These are phyloP conservation scores for Collybia sp. DNA, from an alignment of 768 basidiomycete species.

Conservation along the genomic window DNA sequence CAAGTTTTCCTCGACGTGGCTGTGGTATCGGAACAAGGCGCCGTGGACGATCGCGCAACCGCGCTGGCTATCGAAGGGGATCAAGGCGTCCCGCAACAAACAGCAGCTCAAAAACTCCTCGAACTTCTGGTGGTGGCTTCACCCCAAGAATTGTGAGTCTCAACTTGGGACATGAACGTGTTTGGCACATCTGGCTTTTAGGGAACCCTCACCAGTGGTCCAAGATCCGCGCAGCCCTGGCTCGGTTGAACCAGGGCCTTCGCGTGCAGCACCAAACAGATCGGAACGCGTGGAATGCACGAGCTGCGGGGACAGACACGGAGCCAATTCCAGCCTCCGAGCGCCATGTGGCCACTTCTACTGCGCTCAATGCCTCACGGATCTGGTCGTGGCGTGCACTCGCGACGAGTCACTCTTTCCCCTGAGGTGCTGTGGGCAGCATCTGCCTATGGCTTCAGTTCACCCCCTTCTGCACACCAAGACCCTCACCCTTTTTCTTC, in stretches of 20 bases:
- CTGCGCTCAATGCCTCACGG: slow-evolving; percentile 36
- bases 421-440: slow-evolving; percentile 42
- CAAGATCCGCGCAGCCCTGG: too few relatives aligned
- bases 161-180: too few relatives aligned
- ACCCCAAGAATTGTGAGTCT: too few relatives aligned
- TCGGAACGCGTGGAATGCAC: not conserved
- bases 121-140: not conserved
- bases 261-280: not conserved
- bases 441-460: slow-evolving; percentile 22
- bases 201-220: too few relatives aligned
- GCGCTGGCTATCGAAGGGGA: slow-evolving; percentile 8
- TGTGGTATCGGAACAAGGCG: slow-evolving; percentile 9
- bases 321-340: slow-evolving; percentile 24
- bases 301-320: slow-evolving; percentile 5
- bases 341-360: slow-evolving; percentile 45
- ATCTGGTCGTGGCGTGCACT: slow-evolving; percentile 35
- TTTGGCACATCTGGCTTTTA: too few relatives aligned
- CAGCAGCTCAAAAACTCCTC: slow-evolving; percentile 11
- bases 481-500: slow-evolving; percentile 27
- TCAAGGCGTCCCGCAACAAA: slow-evolving; percentile 7
- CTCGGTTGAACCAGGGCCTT: not conserved
- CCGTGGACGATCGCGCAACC: slow-evolving; percentile 12
- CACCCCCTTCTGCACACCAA: slow-evolving; percentile 20
- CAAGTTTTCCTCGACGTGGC: slow-evolving; percentile 5
- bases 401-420: slow-evolving; percentile 51